phyloP scores from a whole-genome alignment of 306 rosid species.

The Biancaea sappan region DNA sequence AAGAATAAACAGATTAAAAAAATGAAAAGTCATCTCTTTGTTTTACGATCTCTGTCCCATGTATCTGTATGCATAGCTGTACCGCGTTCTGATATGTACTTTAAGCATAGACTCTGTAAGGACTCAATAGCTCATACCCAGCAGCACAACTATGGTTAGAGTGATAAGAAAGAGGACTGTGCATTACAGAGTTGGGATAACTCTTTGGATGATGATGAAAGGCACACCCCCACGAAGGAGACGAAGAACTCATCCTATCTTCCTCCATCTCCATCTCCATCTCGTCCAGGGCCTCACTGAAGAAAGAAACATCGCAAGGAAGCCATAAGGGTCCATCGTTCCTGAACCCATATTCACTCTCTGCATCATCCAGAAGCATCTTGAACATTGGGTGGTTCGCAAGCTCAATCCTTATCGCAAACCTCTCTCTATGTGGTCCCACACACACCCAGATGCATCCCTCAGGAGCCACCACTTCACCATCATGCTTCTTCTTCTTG shows the following conservation, averaged over 20 bases:
- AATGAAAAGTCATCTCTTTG: too few species aligned
- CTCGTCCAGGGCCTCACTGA: conserved; percentile 51
- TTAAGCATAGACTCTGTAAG: neutral
- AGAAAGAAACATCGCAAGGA: conserved; percentile 55
- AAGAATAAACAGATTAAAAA: too few species aligned
- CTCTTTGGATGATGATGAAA: neutral
- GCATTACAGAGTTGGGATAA: neutral
- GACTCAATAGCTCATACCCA: neutral
- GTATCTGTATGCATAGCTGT: too few species aligned
- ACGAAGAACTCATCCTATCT: neutral
- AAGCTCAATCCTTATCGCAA: conserved; percentile 41
- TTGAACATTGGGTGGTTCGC: conserved; percentile 54
- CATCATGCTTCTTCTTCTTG: neutral
- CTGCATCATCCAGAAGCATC: conserved; percentile 54
- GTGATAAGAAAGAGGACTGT: neutral
- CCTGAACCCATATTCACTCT: conserved; percentile 51
- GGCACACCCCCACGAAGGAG: neutral
- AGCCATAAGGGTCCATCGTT: conserved; percentile 59
- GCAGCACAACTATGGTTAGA: neutral
- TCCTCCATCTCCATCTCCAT: conserved; percentile 34
- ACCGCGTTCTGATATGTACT: neutral
- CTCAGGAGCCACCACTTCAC: conserved; percentile 25
- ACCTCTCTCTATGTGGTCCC: conserved; percentile 48
- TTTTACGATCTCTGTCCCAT: too few species aligned
- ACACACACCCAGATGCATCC: conserved; percentile 59